Conservation (phyloP, 306 rosid genomes). For the Quercus suber region DNA sequence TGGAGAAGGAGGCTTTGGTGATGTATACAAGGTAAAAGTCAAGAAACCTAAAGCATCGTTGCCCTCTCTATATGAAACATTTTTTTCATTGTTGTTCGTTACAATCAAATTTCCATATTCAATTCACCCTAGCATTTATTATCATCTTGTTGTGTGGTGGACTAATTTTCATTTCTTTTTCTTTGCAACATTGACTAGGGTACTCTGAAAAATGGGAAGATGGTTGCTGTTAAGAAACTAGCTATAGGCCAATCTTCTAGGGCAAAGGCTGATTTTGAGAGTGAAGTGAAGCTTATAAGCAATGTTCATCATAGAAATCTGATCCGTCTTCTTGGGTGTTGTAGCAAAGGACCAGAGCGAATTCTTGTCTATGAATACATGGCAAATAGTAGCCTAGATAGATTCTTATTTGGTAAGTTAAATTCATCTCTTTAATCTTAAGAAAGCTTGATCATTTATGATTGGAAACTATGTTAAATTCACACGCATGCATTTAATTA, state of each 20-base stretch:
- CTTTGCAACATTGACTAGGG: slow-evolving; percentile 39
- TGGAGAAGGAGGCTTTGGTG: slow-evolving; percentile 81
- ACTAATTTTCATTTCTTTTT: not conserved
- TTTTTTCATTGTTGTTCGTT: not conserved
- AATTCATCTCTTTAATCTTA: not conserved
- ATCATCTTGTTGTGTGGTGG: not conserved
- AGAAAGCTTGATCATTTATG: not conserved
- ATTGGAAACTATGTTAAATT: not conserved
- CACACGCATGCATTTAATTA: not conserved
- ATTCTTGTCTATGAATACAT: slow-evolving; percentile 74
- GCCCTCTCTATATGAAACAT: not conserved
- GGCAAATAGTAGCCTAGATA: slow-evolving; percentile 60
- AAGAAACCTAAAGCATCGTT: not conserved
- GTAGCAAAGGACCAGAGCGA: slow-evolving; percentile 55
- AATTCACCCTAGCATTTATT: not conserved
- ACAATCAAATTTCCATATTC: not conserved
- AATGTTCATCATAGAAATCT: slow-evolving; percentile 74
- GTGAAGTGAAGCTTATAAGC: slow-evolving; percentile 70
- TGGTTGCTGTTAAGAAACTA: slow-evolving; percentile 67
- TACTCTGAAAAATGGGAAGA: slow-evolving; percentile 56
- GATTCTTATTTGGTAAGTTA: slow-evolving; percentile 61
- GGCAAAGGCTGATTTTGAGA: slow-evolving; percentile 50
- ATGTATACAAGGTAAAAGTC: slow-evolving; percentile 55
- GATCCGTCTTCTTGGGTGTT: slow-evolving; percentile 68
- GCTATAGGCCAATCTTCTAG: slow-evolving; percentile 36